Percentiles rank a stretch among this genome's conserved stretches.
These are phyloP conservation scores for Phytophthora melonis DNA, from an alignment of 352 stramenopile species.

Conservation along the genomic window DNA sequence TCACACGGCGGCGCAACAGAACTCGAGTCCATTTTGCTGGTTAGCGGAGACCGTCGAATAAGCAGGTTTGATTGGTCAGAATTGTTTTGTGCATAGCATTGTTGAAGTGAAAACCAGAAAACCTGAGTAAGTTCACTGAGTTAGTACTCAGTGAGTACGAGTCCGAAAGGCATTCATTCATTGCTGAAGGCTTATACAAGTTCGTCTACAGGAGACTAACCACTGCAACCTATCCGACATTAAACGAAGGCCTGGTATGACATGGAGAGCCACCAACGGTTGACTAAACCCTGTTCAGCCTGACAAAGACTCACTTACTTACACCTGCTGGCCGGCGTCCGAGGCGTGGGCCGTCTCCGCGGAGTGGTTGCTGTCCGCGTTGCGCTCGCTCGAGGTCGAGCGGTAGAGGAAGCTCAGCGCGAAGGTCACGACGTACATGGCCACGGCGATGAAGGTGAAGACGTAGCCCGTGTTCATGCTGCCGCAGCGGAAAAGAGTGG, in stretches of 20 bases:
- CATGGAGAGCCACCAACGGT: neutral
- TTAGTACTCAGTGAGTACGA: too few species aligned
- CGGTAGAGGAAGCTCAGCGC: constrained; percentile 43
- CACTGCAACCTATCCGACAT: neutral
- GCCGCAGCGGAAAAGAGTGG: constrained; percentile 52
- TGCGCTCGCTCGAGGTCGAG: constrained; percentile 20
- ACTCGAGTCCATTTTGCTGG: constrained; percentile 8
- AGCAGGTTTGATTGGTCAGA: neutral
- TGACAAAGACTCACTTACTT: constrained; percentile 4
- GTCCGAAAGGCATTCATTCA: too few species aligned
- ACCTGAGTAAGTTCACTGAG: too few species aligned
- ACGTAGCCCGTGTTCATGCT: constrained; percentile 52
- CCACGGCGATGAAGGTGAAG: constrained; percentile 51
- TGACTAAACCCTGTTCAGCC: neutral
- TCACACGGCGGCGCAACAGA: constrained; percentile 14
- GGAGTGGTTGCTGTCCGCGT: constrained; percentile 33
- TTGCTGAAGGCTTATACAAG: too few species aligned
- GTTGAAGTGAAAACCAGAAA: too few species aligned
- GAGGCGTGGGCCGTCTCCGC: constrained; percentile 22
- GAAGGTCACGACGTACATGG: constrained; percentile 46
- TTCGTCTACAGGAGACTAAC: neutral
- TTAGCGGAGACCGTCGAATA: neutral
- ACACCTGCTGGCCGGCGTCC: constrained; percentile 32
- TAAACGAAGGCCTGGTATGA: neutral
- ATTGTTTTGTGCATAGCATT: neutral